These are phyloP conservation scores for Pichia phayaonensis DNA, from an alignment of 805 yeast species.

Conservation along the genomic window DNA sequence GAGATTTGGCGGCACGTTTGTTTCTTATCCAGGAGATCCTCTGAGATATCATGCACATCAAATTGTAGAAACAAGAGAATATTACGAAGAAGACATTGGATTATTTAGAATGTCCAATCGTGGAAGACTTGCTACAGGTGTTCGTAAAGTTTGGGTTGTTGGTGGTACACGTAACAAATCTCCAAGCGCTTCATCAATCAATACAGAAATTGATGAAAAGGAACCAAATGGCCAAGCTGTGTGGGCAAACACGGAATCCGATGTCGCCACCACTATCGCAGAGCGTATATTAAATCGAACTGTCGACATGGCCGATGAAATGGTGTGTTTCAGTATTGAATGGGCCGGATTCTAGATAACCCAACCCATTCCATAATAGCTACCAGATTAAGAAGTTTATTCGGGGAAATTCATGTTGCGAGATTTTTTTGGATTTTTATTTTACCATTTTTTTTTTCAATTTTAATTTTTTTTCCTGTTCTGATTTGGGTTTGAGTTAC, in stretches of 20 bases:
- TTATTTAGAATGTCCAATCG: constrained; percentile 61
- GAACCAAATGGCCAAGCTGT: background rate
- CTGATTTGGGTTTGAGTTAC: background rate
- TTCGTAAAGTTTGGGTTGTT: constrained; percentile 75
- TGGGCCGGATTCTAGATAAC: constrained; percentile 86
- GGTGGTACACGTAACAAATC: constrained; percentile 26
- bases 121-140: constrained; percentile 90
- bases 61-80: constrained; percentile 48
- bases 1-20: constrained; percentile 81
- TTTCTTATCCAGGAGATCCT: constrained; percentile 95
- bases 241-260: background rate
- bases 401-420: background rate
- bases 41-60: constrained; percentile 82
- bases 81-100: constrained; percentile 44
- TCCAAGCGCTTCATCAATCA: background rate
- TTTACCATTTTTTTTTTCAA: background rate
- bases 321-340: constrained; percentile 63
- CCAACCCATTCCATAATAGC: background rate
- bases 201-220: constrained; percentile 2
- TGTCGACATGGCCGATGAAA: constrained; percentile 18
- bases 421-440: background rate
- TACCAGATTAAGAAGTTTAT: background rate
- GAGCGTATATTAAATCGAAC: background rate
- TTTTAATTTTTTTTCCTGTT: background rate
- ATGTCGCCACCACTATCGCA: background rate